phyloP scores from a whole-genome alignment of 192 early-diverging fungal species.

The Umbelopsis vinacea region DNA sequence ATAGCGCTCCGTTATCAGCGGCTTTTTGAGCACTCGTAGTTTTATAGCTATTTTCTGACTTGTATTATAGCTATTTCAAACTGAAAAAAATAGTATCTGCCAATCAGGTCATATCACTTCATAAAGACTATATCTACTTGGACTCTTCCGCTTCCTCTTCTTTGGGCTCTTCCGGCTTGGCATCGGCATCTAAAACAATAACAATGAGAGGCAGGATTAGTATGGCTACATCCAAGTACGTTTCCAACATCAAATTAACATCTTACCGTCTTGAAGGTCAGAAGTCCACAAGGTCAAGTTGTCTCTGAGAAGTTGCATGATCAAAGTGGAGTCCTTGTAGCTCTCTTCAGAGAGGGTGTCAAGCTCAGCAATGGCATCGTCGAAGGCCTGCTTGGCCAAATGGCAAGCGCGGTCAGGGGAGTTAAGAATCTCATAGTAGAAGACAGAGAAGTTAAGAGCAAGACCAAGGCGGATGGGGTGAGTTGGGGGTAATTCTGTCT shows the following conservation, averaged over 20 bases:
- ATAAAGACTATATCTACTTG: conserved; percentile 9
- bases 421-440: conserved; percentile 99
- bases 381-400: conserved; percentile 94
- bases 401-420: conserved; percentile 96
- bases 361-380: conserved; percentile 94
- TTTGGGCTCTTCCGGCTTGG: not conserved
- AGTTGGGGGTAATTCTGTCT: conserved; percentile 78
- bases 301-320: conserved; percentile 97
- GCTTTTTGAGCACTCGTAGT: not conserved
- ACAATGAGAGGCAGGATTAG: not conserved
- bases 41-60: too few relatives aligned
- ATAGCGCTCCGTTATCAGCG: not conserved
- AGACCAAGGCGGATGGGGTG: conserved; percentile 98
- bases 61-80: not conserved
- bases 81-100: conserved; percentile 2
- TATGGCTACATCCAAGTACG: not conserved
- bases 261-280: conserved; percentile 64
- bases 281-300: conserved; percentile 98
- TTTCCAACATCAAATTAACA: not conserved
- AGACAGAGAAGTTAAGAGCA: conserved; percentile 96
- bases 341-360: conserved; percentile 92
- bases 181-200: not conserved
- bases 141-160: conserved; percentile 11
- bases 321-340: conserved; percentile 97
- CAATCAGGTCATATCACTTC: not conserved